Conservation (phyloP, 2,329 filamentous ascomycete species). For the Rachicladosporium sp. region DNA sequence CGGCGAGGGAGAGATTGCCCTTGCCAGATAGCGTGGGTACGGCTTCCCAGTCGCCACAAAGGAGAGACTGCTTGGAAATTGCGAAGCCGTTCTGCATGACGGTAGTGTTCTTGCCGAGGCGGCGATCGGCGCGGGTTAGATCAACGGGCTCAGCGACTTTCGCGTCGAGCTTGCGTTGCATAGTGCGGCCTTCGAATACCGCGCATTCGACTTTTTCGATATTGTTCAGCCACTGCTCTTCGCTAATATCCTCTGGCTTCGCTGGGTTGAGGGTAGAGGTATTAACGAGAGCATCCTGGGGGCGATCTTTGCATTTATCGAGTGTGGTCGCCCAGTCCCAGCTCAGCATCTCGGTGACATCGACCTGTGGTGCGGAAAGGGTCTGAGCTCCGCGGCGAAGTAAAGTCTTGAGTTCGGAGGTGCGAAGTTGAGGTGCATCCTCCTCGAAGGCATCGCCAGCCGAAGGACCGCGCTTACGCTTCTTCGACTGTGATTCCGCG, state of each 20-base stretch:
- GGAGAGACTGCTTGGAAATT: constrained; percentile 44
- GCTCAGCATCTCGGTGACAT: constrained; percentile 44
- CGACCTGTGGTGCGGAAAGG: constrained; percentile 39
- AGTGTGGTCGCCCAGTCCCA: constrained; percentile 46
- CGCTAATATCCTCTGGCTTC: constrained; percentile 29
- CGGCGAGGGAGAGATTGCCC: constrained; percentile 36
- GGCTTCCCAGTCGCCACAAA: constrained; percentile 43
- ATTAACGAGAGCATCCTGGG: constrained; percentile 20
- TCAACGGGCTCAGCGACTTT: constrained; percentile 17
- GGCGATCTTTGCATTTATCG: constrained; percentile 41
- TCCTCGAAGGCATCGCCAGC: constrained; percentile 24
- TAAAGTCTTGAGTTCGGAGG: constrained; percentile 41
- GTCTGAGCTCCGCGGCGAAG: constrained; percentile 43
- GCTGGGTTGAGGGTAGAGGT: constrained; percentile 6
- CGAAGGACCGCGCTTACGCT: constrained; percentile 16
- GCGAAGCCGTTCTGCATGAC: constrained; percentile 45
- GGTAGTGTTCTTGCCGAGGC: constrained; percentile 45
- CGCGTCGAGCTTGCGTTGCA: constrained; percentile 29
- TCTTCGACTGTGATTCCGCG: constrained; percentile 18
- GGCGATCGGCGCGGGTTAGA: constrained; percentile 33
- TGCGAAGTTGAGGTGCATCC: constrained; percentile 40
- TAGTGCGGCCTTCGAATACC: constrained; percentile 44
- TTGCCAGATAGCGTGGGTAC: constrained; percentile 46
- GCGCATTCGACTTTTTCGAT: constrained; percentile 46
- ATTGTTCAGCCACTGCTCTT: constrained; percentile 43